Conservation (phyloP, 2,329 filamentous ascomycete genomes). For the Aspergillus quadricinctus region DNA sequence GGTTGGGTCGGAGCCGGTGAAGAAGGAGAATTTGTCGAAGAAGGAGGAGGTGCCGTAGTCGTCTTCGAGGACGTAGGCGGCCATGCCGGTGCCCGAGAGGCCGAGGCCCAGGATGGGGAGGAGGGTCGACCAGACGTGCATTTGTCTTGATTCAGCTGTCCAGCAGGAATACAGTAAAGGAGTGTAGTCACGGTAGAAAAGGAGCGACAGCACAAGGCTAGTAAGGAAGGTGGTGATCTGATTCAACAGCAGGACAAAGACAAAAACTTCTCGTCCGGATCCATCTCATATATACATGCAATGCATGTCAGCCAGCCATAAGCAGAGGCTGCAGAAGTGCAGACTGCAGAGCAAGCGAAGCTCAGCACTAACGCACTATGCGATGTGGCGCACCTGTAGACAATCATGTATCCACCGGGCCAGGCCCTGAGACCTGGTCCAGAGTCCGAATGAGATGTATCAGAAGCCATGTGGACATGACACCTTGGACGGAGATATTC, state of each 20-base stretch:
- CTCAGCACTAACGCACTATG: constrained; percentile 1
- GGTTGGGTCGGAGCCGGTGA: constrained; percentile 61
- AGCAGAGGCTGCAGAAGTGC: not conserved
- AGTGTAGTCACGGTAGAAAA: constrained; percentile 1
- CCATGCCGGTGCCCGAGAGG: constrained; percentile 25
- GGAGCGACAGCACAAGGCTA: not conserved
- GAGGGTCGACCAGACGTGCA: constrained; percentile 26
- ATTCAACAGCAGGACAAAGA: not conserved
- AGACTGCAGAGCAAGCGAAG: not conserved
- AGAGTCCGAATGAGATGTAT: not conserved
- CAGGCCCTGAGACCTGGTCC: constrained; percentile 16
- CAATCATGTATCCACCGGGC: constrained; percentile 25
- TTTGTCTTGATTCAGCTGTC: constrained; percentile 8
- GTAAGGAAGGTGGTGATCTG: not conserved
- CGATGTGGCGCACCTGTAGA: constrained; percentile 17
- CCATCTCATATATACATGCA: not conserved
- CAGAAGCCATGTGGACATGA: not conserved
- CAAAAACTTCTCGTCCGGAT: not conserved
- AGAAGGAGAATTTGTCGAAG: constrained; percentile 52
- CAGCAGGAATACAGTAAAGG: not conserved
- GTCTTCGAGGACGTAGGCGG: constrained; percentile 43
- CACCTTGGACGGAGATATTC: not conserved
- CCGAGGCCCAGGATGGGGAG: constrained; percentile 26
- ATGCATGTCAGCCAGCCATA: not conserved
- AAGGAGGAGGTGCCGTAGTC: constrained; percentile 47